Evolutionary conservation across 768 basidiomycete species (phyloP), one percentile per base, ranked within the genome.

Genomic region (Agrocybe pediades): DNA sequence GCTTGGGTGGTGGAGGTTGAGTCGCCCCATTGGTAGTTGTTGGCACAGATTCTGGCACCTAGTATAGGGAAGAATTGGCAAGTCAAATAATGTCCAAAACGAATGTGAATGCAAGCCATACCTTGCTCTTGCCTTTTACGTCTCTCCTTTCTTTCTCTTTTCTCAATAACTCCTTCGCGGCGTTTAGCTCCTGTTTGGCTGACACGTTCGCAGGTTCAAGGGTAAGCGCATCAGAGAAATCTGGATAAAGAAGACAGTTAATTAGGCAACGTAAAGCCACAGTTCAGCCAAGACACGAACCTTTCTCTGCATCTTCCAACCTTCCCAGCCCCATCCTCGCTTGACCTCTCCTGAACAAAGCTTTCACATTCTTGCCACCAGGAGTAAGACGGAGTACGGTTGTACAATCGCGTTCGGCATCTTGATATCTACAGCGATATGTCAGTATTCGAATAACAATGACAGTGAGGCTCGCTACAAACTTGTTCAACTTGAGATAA

Each of bases 401-500:
- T 1, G 81, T 80, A 62, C 92, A 94, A 65, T 96, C 93, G 51
- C 89, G 71, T 62, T 90, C 87, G 16, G 88, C 89, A 70, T 95
- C 93, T 65, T 86, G 81, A 59, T 82, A 76, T 65, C 92, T 94
- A 53, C 19, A n/a, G 5, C 51, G 41, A 11, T 13, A 23, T 52
- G 55, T 41, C 57, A 61, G 55, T 44, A 58, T 54, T 40, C 46
- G 26, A 25, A 54, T 25, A 20, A 23, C 19, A 20, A 9, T 15
- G 51, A 52, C 24, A 27, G 30, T 21, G 29, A 40, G 49, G 25
- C 40, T 49, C 48, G 53, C 62, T 70, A 87, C 92, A 75, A 78
- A 94, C 94, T 96, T 97, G 82, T 85, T 87, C 74, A 96, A 82
- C 79, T 94, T 95, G 56, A 98, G 80, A 74, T 95, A 95, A 23